phyloP scores from a whole-genome alignment of 345 rosid species.

The Dovyalis caffra region DNA sequence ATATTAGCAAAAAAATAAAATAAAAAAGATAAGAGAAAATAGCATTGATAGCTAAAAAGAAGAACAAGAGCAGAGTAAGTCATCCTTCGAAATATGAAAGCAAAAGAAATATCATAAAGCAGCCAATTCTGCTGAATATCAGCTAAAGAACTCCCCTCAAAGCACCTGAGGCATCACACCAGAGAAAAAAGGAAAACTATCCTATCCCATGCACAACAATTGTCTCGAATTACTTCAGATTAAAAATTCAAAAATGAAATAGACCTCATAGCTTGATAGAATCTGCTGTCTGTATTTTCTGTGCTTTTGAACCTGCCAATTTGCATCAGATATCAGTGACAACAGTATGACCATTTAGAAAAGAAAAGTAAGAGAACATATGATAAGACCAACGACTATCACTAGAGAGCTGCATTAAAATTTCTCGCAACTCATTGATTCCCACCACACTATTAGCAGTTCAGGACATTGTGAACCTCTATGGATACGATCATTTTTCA shows the following conservation, averaged over 20 bases:
- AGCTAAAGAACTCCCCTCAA: background rate
- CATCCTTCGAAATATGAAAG: background rate
- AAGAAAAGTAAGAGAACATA: background rate
- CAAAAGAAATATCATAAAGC: background rate
- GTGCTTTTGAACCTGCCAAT: conserved; percentile 27
- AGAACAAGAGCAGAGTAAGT: background rate
- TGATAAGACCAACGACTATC: background rate
- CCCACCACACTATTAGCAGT: background rate
- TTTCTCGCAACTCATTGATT: background rate
- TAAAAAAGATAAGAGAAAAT: background rate
- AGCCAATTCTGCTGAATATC: background rate
- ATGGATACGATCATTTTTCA: background rate
- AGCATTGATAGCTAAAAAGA: background rate
- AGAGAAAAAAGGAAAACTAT: background rate
- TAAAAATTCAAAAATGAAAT: background rate
- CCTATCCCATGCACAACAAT: background rate
- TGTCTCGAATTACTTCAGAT: background rate
- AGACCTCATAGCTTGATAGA: conserved; percentile 28
- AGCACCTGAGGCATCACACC: background rate
- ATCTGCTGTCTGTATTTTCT: conserved; percentile 30
- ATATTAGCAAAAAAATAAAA: background rate
- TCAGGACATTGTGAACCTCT: background rate
- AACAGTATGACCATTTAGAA: background rate
- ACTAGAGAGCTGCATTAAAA: background rate
- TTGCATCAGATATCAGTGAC: background rate